phyloP scores from a whole-genome alignment of 768 basidiomycete species.

The Lactifluus pinguis region DNA sequence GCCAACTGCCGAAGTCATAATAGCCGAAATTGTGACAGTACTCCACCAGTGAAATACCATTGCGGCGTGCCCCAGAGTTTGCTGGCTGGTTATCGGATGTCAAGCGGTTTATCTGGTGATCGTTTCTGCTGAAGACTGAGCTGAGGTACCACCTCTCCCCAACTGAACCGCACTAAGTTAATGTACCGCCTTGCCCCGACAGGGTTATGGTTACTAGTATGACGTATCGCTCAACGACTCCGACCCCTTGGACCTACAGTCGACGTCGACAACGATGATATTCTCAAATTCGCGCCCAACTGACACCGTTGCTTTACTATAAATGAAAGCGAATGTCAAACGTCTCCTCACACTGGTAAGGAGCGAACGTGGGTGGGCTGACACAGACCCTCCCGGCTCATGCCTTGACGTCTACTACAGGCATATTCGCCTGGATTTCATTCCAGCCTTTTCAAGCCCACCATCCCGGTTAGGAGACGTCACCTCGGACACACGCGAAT shows the following conservation, averaged over 20 bases:
- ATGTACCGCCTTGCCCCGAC: background rate
- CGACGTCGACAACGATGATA: background rate
- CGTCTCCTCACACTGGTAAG: too few relatives aligned
- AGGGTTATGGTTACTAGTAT: conserved; percentile 1
- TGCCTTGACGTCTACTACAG: too few relatives aligned
- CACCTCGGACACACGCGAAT: too few relatives aligned
- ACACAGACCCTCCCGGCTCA: too few relatives aligned
- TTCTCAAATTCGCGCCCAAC: too few relatives aligned
- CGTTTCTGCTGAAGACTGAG: background rate
- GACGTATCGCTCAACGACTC: background rate
- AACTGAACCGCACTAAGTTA: background rate
- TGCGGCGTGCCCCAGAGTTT: background rate
- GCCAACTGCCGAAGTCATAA: too few relatives aligned
- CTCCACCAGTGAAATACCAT: background rate
- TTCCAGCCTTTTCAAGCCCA: too few relatives aligned
- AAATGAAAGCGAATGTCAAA: too few relatives aligned
- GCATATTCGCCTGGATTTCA: too few relatives aligned
- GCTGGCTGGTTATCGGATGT: background rate
- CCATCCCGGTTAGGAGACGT: too few relatives aligned
- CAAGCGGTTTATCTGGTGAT: background rate
- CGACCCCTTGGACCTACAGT: background rate
- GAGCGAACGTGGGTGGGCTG: too few relatives aligned
- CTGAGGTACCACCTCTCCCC: background rate
- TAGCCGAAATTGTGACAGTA: background rate
- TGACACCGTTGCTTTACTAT: too few relatives aligned